A percentile compares a stretch with the other conserved stretches of the same genome.
Conservation (phyloP, 2,329 filamentous ascomycete genomes). For the Apiospora kogelbergensis region DNA sequence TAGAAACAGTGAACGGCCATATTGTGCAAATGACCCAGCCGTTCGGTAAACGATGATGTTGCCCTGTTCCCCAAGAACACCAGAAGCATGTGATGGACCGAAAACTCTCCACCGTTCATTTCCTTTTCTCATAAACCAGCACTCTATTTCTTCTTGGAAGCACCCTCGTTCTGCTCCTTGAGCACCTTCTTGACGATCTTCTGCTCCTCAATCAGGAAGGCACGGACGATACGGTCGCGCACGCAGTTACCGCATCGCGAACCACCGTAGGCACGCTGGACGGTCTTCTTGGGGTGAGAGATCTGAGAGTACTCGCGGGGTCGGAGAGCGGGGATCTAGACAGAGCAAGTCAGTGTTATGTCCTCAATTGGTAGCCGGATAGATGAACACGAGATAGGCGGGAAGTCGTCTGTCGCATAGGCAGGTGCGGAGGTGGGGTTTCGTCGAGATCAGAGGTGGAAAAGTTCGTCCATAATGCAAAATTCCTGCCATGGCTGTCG, state of each 20-base stretch:
- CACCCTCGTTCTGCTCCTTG: conserved; percentile 85
- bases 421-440: background rate
- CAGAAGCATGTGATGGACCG: conserved; percentile 33
- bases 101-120: conserved; percentile 28
- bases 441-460: background rate
- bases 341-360: conserved; percentile 28
- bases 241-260: conserved; percentile 99
- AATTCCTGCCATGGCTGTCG: background rate
- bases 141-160: conserved; percentile 68
- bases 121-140: conserved; percentile 16
- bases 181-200: conserved; percentile 99
- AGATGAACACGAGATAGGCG: background rate
- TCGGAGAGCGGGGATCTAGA: conserved; percentile 88
- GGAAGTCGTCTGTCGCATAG: background rate
- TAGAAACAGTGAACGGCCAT: conserved; percentile 29
- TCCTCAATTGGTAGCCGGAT: background rate
- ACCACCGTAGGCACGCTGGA: conserved; percentile 97
- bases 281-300: conserved; percentile 99
- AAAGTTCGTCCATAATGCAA: background rate
- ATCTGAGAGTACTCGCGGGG: conserved; percentile 97
- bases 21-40: conserved; percentile 25
- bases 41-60: conserved; percentile 30
- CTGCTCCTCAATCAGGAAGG: conserved; percentile 99
- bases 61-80: conserved; percentile 34
- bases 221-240: conserved; percentile 94